Percentiles rank a stretch among this genome's conserved stretches.
Conservation (phyloP, 1,139 yeast genomes). For the Sugiyamaella xylanicola region DNA sequence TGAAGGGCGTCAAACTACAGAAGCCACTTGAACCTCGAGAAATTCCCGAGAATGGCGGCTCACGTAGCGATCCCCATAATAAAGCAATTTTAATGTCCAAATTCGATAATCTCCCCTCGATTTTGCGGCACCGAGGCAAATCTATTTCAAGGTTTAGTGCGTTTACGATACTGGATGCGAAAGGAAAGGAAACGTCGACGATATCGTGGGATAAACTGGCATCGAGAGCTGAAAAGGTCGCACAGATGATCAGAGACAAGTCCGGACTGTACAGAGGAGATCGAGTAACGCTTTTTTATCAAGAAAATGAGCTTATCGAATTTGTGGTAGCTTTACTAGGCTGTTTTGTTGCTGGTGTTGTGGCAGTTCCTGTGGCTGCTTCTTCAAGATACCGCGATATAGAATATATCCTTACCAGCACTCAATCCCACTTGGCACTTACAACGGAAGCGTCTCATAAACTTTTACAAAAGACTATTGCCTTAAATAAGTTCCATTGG, state of each 20-base stretch:
- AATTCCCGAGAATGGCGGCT: slow-evolving; percentile 40
- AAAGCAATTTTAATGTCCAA: slow-evolving; percentile 41
- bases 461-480: slow-evolving; percentile 63
- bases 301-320: slow-evolving; percentile 81
- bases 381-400: slow-evolving; percentile 68
- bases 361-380: slow-evolving; percentile 90
- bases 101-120: slow-evolving; percentile 66
- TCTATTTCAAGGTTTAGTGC: slow-evolving; percentile 70
- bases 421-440: slow-evolving; percentile 76
- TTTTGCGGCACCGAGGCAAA: slow-evolving; percentile 71
- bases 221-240: slow-evolving; percentile 80
- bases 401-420: slow-evolving; percentile 66
- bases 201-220: slow-evolving; percentile 92
- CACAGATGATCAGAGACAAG: slow-evolving; percentile 80
- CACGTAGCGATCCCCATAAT: slow-evolving; percentile 39
- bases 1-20: slow-evolving; percentile 38
- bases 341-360: slow-evolving; percentile 89
- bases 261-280: slow-evolving; percentile 76
- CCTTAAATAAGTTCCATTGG: slow-evolving; percentile 52
- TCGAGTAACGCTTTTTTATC: slow-evolving; percentile 80
- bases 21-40: slow-evolving; percentile 48
- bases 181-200: slow-evolving; percentile 75
- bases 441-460: slow-evolving; percentile 79
- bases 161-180: slow-evolving; percentile 67
- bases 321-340: slow-evolving; percentile 86